Base-by-base conservation (phyloP, 2,329 filamentous ascomycete genomes). In the Sporothrix humicola region DNA sequence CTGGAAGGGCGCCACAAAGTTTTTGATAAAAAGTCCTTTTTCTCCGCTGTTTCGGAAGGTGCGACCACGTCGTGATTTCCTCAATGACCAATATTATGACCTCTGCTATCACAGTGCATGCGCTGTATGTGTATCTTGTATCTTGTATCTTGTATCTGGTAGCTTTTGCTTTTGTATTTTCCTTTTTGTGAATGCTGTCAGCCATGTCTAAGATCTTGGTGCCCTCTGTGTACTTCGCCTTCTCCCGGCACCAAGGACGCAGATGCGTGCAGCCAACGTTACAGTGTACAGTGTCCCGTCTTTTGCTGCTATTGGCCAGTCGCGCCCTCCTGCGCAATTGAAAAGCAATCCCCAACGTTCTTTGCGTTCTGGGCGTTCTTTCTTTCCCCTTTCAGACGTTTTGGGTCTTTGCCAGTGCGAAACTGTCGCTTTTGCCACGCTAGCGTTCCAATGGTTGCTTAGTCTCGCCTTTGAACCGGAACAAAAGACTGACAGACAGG, bases 401-500 rank as follows among this genome's bases (percentile, higher is more conserved):
- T 59, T 59, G 56, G 7, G 42, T 20, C 17, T 66, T 26, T 37
- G 23, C 46, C 31, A 26, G 6, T 13, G 15, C 65, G 17, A 48
- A 13, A 10, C 26, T 31, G 44, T 3, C 58, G 66, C 58, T n/a
- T 59, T 58, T 46, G 71, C 59, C 50, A 68, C 61, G 23, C 71
- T 72, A 72, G 71, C 71, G 71, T 10, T 7, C 10, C 15, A 23
- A 9, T 63, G 56, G 69, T 44, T 71, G 69, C 71, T 72, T 72
- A 72, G 71, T 68, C 48, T 23, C 52, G 50, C 71, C 71, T 69
- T 72, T 72, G 71, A 69, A 10, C 61, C 61, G 61, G 42, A 54
- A 54, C 56, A 72, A 66, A 58, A 48, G 12, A 56, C 52, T 20
- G 52, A 46, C 42, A 31, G 37, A 50, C 15, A 31, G 44, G 20